A percentile compares a stretch with the other conserved stretches of the same genome.
Conservation (phyloP, 306 rosid genomes). For the Amphicarpaea edgeworthii region DNA sequence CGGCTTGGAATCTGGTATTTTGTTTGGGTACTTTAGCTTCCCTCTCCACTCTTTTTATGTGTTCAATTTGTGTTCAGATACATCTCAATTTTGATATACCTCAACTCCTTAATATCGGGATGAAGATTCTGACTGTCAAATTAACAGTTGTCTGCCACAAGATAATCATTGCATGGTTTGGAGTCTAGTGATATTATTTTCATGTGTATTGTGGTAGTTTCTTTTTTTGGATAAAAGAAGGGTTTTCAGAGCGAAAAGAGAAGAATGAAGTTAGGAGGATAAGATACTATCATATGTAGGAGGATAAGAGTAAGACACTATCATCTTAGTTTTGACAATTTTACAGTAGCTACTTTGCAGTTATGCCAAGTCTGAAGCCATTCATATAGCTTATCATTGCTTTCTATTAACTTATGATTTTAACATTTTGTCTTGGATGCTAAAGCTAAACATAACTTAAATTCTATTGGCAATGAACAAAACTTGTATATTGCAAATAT, state of each 20-base stretch:
- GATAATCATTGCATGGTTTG: conserved; percentile 4
- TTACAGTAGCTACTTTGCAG: not conserved
- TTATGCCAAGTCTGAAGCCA: conserved; percentile 13
- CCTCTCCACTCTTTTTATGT: conserved; percentile 4
- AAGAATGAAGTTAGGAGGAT: not conserved
- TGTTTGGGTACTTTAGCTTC: conserved; percentile 75
- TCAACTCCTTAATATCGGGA: conserved; percentile 21
- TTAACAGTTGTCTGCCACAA: not conserved
- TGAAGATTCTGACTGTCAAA: conserved; percentile 21
- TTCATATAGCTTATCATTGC: not conserved
- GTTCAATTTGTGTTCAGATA: conserved; percentile 21
- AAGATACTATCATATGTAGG: not conserved
- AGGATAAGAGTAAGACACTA: too few species aligned
- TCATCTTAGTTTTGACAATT: not conserved
- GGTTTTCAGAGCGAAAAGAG: not conserved
- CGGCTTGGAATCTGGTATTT: conserved; percentile 90
- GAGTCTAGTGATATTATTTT: not conserved
- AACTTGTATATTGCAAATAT: not conserved
- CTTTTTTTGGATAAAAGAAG: not conserved
- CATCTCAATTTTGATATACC: conserved; percentile 25
- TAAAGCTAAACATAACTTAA: conserved; percentile 16
- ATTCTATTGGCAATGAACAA: conserved; percentile 10
- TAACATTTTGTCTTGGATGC: not conserved
- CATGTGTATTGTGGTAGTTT: not conserved
- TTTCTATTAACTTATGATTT: not conserved